Conservation (phyloP, 257 asterid genomes). For the Solanum arcanum region DNA sequence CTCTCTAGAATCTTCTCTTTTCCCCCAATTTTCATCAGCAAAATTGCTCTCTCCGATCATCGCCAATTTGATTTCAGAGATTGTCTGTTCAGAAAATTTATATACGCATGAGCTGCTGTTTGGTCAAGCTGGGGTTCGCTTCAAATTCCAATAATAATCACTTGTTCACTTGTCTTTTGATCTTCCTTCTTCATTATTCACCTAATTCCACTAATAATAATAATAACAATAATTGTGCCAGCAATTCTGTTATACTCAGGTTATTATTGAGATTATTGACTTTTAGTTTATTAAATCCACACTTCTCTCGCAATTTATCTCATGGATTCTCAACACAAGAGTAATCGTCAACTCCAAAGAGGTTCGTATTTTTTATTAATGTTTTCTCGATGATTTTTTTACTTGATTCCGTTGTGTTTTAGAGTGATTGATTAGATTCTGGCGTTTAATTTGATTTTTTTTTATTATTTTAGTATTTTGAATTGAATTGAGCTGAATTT, state of each 20-base stretch:
- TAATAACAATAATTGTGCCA: neutral
- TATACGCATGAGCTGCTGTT: conserved; percentile 91
- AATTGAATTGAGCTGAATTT: neutral
- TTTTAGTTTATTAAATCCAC: neutral
- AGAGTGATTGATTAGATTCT: neutral
- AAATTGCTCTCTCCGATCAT: neutral
- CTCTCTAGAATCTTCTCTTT: neutral
- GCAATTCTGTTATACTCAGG: neutral
- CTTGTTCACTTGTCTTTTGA: neutral
- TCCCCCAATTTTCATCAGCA: neutral
- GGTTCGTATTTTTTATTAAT: conserved; percentile 20
- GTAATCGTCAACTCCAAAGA: conserved; percentile 46
- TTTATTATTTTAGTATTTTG: neutral
- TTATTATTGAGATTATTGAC: conserved; percentile 19
- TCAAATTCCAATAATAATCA: conserved; percentile 23
- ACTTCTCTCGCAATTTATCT: conserved; percentile 10
- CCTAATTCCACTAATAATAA: neutral
- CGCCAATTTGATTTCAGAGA: neutral
- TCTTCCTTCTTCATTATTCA: conserved; percentile 25
- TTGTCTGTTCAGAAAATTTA: neutral
- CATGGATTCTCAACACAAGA: conserved; percentile 53
- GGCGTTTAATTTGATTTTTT: neutral
- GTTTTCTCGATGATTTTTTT: neutral
- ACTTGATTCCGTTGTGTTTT: neutral
- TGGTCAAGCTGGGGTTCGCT: conserved; percentile 51